A percentile compares a stretch with the other conserved stretches of the same genome.
Evolutionary conservation across 2,329 filamentous ascomycete genomes (phyloP).

Genomic region (Fusarium musae): DNA sequence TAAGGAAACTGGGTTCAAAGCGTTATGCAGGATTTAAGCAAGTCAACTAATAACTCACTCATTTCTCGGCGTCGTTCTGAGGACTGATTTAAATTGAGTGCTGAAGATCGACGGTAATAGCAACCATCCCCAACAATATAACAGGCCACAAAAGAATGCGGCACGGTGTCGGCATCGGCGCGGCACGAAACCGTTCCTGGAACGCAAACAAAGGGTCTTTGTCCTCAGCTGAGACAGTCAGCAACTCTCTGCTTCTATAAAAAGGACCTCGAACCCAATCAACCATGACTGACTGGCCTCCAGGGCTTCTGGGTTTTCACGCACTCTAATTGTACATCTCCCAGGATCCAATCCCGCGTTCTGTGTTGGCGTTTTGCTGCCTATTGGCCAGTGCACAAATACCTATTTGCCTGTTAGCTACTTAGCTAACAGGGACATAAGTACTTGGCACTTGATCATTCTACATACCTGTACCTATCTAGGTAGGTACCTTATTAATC

Average conservation of each 20-base stretch:
- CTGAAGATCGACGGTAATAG: slow-evolving; percentile 27
- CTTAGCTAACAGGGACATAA: slow-evolving; percentile 1
- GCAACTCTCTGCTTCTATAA: background rate
- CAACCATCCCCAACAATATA: background rate
- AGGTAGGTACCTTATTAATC: background rate
- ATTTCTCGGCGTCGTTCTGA: slow-evolving; percentile 33
- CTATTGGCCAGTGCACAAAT: slow-evolving; percentile 21
- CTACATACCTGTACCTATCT: background rate
- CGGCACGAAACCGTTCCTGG: slow-evolving; percentile 7
- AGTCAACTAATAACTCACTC: slow-evolving; percentile 14
- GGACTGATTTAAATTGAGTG: slow-evolving; percentile 31
- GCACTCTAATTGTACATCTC: slow-evolving; percentile 21
- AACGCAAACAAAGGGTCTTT: background rate
- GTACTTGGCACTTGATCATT: background rate
- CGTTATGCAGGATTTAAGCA: slow-evolving; percentile 18
- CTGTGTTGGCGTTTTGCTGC: slow-evolving; percentile 20
- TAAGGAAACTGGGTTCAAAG: slow-evolving; percentile 40
- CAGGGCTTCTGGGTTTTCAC: background rate
- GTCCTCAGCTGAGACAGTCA: background rate
- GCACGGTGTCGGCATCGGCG: background rate
- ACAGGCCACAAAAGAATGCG: slow-evolving; percentile 1
- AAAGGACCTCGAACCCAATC: background rate
- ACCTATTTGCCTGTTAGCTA: too few species aligned
- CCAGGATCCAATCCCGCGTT: slow-evolving; percentile 28
- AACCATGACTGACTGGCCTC: background rate